phyloP scores from a whole-genome alignment of 768 basidiomycete genomes.

The Boletus reticuloceps region DNA sequence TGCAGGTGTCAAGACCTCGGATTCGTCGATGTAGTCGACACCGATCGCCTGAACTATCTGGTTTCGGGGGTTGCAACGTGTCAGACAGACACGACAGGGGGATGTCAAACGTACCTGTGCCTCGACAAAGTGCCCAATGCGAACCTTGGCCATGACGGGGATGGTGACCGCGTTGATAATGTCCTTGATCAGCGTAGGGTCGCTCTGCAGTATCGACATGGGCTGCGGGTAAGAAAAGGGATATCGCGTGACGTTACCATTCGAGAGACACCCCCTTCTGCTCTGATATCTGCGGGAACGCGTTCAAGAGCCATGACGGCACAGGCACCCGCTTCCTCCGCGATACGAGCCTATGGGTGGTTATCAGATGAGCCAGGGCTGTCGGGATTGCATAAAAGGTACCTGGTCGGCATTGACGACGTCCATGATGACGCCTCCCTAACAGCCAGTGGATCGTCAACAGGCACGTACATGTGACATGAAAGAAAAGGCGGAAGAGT shows the following conservation, averaged over 20 bases:
- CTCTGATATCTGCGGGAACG: slow-evolving; percentile 93
- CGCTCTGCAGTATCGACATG: slow-evolving; percentile 51
- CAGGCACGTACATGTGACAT: neutral
- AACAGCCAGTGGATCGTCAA: neutral
- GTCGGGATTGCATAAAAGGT: neutral
- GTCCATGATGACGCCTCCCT: slow-evolving; percentile 95
- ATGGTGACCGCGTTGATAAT: slow-evolving; percentile 95
- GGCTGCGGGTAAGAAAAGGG: neutral
- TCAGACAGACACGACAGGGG: neutral
- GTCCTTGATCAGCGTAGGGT: slow-evolving; percentile 94
- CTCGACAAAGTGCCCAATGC: slow-evolving; percentile 98
- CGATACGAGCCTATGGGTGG: slow-evolving; percentile 75
- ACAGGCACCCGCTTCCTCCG: slow-evolving; percentile 95
- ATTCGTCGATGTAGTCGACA: slow-evolving; percentile 96
- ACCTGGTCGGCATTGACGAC: slow-evolving; percentile 79
- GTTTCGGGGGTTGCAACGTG: neutral
- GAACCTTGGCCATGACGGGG: slow-evolving; percentile 94
- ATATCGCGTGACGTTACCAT: slow-evolving; percentile 62
- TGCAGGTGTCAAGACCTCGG: slow-evolving; percentile 92
- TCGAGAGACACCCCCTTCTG: slow-evolving; percentile 88
- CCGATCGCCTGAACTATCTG: slow-evolving; percentile 93
- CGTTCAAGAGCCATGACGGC: slow-evolving; percentile 98
- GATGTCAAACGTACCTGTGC: slow-evolving; percentile 60
- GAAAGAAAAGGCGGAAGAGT: neutral
- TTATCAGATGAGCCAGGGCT: neutral